Percentiles rank a stretch among this genome's conserved stretches.
Evolutionary conservation across 2,329 filamentous ascomycete genomes (phyloP).

Genomic region (Helotiales sp.): DNA sequence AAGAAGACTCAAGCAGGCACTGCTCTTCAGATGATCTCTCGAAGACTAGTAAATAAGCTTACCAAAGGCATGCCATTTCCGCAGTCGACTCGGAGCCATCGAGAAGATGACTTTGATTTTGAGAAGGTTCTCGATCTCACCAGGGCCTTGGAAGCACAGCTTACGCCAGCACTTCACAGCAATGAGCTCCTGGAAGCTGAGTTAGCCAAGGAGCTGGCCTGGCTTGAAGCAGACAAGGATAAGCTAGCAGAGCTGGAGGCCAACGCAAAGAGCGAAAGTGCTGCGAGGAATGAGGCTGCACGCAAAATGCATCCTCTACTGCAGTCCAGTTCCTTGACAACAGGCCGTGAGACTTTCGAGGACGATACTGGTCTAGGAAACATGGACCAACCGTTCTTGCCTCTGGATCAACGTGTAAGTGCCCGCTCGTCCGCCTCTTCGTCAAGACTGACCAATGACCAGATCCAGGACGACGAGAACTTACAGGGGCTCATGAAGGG

Average conservation of each 20-base stretch:
- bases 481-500: constrained; percentile 28
- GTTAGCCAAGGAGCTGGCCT: constrained; percentile 54
- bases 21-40: constrained; percentile 55
- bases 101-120: constrained; percentile 63
- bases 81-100: constrained; percentile 48
- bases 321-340: constrained; percentile 16
- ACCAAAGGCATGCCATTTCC: constrained; percentile 66
- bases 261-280: constrained; percentile 56
- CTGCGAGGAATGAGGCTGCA: constrained; percentile 47
- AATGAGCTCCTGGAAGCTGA: constrained; percentile 61
- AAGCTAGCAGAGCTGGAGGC: constrained; percentile 50
- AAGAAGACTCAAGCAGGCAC: constrained; percentile 47
- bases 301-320: constrained; percentile 35
- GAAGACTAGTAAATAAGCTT: constrained; percentile 58
- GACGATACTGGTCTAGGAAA: constrained; percentile 21
- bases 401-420: constrained; percentile 24
- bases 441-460: neutral
- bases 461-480: constrained; percentile 31
- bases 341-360: constrained; percentile 13
- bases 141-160: constrained; percentile 53
- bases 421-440: neutral
- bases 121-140: constrained; percentile 64
- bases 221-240: constrained; percentile 57
- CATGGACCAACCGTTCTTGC: neutral
- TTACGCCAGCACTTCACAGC: constrained; percentile 63